Base-by-base conservation (phyloP, 305 asterid genomes). In the Fraxinus floribunda region DNA sequence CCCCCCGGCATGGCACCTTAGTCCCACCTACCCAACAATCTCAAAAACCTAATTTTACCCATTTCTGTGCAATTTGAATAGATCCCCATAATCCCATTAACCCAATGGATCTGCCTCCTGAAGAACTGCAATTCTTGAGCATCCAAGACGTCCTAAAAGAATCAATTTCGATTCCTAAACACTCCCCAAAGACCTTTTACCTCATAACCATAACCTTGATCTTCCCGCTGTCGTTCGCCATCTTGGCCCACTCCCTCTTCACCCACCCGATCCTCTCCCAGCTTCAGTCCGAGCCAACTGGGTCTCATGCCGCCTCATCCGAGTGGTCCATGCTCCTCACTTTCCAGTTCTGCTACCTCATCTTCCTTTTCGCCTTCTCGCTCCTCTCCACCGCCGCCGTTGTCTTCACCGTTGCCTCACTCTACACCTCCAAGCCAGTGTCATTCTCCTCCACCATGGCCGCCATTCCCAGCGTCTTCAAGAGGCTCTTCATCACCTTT, bases 141-240 rank as follows among this genome's bases (percentile, higher is more conserved):
- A 82, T 91, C 32, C 83, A 92, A 34, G 95, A 90, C 85, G 85
- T 94, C 80, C 86, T 95, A 30, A 89, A 86, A 74, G 98, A 92
- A 85, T 94, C 98, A 24, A 86, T 90, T 32, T 88, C 97, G 49
- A 95, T 95, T 76, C 98, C 98, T 3, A 94, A 91, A 60, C 94
- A 89, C 84, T 91, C 97, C 26, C 97, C 97, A 11, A 93, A 90
- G 82, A 92, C 98, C 15, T 95, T 95, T 78, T 95, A 94, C 87
- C 91, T 95, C 55, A 84, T 94, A 60, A 93, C 99, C 80, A 90
- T 94, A 41, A 87, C 94, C 80, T 84, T 94, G 46, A 83, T 95
- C 83, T 95, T 94, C 91, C 98, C 99, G 1, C 90, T 95, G 35
- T 95, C 99, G 15, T 95, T 95, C 85, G 99, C 98, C 75, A 93